Conservation (phyloP, 495 filamentous ascomycete genomes). For the Penicillium coffeae region DNA sequence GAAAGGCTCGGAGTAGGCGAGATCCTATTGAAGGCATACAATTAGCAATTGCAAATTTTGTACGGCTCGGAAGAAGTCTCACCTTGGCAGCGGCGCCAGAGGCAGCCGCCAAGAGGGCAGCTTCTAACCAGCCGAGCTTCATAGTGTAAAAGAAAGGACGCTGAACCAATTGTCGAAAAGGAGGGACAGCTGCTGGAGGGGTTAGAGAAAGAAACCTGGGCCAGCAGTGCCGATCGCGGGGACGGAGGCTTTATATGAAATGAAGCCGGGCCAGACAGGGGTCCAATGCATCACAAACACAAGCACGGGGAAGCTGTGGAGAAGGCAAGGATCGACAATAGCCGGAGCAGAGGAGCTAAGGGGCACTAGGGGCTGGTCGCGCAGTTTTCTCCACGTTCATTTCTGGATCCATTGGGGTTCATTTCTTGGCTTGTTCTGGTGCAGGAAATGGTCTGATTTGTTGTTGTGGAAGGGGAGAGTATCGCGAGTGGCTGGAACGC, state of each 20-base stretch:
- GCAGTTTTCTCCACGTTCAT: background rate
- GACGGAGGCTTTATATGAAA: constrained; percentile 7
- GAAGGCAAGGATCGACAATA: constrained; percentile 14
- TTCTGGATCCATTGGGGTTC: background rate
- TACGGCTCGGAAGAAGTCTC: background rate
- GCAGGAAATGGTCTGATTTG: background rate
- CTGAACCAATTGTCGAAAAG: constrained; percentile 1
- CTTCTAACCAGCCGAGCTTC: constrained; percentile 40
- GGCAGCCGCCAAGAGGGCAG: constrained; percentile 29
- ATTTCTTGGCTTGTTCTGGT: background rate
- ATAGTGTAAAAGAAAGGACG: constrained; percentile 16
- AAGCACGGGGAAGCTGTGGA: constrained; percentile 10
- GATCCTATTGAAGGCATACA: constrained; percentile 17
- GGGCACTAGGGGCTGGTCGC: constrained; percentile 1
- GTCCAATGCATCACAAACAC: background rate
- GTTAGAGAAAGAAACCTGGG: background rate
- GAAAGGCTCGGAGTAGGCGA: constrained; percentile 55
- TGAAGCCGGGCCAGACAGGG: background rate
- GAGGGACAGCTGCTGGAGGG: background rate
- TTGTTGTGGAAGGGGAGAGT: background rate
- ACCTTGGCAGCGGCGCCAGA: constrained; percentile 39
- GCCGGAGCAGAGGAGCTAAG: background rate
- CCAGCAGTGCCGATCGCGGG: background rate
- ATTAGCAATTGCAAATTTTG: constrained; percentile 1
- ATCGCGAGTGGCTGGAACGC: constrained; percentile 7